Conservation (phyloP, 345 rosid genomes). For the Pelargonium nanum region DNA sequence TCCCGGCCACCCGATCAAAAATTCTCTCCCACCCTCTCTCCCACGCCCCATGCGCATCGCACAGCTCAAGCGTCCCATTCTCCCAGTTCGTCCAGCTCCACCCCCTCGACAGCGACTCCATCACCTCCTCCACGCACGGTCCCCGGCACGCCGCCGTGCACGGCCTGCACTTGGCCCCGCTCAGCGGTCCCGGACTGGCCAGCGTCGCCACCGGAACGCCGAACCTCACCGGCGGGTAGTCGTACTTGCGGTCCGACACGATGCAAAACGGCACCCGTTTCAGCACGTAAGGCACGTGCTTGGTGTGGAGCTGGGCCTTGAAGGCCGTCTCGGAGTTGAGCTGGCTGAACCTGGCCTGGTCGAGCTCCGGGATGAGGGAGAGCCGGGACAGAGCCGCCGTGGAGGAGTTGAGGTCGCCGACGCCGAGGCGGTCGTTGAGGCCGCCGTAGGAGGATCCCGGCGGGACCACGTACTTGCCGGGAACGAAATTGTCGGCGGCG, state of each 20-base stretch:
- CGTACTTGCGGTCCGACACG: constrained; percentile 53
- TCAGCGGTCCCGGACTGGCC: constrained; percentile 71
- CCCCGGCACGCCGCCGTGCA: constrained; percentile 51
- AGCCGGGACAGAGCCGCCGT: constrained; percentile 69
- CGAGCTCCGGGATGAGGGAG: constrained; percentile 59
- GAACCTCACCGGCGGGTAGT: constrained; percentile 46
- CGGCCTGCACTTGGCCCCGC: constrained; percentile 95
- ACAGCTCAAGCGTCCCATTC: constrained; percentile 47
- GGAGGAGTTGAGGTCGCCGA: constrained; percentile 59
- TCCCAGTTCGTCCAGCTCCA: constrained; percentile 96
- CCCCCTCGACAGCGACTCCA: constrained; percentile 35
- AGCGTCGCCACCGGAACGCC: constrained; percentile 82
- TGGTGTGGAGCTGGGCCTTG: constrained; percentile 60
- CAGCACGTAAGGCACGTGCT: constrained; percentile 27
- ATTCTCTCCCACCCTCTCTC: constrained; percentile 60
- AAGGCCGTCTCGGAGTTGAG: constrained; percentile 87
- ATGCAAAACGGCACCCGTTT: constrained; percentile 67
- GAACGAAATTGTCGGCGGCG: constrained; percentile 41
- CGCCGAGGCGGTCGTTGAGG: constrained; percentile 82
- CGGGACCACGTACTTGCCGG: constrained; percentile 61
- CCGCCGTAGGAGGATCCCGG: constrained; percentile 84
- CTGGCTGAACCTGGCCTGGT: constrained; percentile 34
- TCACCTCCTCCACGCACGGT: constrained; percentile 39
- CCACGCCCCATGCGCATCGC: constrained; percentile 65
- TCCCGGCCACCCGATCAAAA: constrained; percentile 45